Evolutionary conservation across 352 stramenopile species (phyloP), one percentile per base, ranked within the genome.

Genomic region (Thalassiosira hispida): DNA sequence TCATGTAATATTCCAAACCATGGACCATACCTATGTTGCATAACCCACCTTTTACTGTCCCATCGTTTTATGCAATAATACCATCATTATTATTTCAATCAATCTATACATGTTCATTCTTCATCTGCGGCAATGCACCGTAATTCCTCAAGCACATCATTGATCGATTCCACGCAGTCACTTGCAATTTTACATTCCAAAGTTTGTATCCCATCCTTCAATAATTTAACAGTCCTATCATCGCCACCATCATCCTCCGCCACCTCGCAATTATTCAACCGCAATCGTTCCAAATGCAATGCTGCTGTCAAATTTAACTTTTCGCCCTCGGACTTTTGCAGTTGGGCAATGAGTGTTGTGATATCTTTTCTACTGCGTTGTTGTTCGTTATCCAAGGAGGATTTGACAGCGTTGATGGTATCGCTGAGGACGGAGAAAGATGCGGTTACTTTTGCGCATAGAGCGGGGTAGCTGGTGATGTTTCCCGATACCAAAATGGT

Each of bases 271-370:
- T 84, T 82, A 5, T 59, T 77, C 38, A 87, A 67, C 7, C 88
- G 72, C 16, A 93, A 85, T 51, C 74, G 55, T 84, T 93, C 88
- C 73, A 93, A 74, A 77, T 93, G 88, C 29, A 83, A 67, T 23
- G 88, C 88, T 6, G 88, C 88, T 5, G 88, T 93, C 23, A 88
- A 53, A 35, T 91, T 90, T 33, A 93, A 75, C 57, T 93, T 93
- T 75, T 92, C 69, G 52, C 75, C 68, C 77, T 93, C 88, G 9
- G 71, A 57, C 12, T 78, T 44, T 82, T 93, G 88, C 42, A 93
- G 61, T 49, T 86, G 52, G 0, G 11, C 23, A 8, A 90, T 46
- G 25, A 85, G 25, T 59, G 52, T 52, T 0, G 16, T 9, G 7
- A 84, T 52, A 60, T 83, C 59, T 35, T 31, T 16, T 35, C 51